A percentile compares a stretch with the other conserved stretches of the same genome.
Evolutionary conservation across 2,329 filamentous ascomycete genomes (phyloP).

Genomic region (Phyllosticta paracitricarpa): DNA sequence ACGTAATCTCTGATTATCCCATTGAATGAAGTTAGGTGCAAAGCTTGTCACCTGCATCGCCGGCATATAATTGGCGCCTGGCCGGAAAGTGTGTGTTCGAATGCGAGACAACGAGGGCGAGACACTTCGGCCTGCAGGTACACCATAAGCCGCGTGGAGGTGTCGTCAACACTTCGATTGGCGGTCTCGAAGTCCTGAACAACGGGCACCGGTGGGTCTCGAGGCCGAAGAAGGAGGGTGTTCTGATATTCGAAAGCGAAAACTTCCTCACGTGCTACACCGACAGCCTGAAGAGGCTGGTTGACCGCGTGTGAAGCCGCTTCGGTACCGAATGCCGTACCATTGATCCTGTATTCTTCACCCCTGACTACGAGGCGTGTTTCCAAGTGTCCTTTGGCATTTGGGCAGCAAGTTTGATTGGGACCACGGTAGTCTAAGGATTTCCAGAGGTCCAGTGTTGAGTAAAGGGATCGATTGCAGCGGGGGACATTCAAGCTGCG

Average conservation of each 20-base stretch:
- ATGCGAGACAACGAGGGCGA: not conserved
- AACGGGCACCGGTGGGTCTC: not conserved
- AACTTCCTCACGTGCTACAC: constrained; percentile 43
- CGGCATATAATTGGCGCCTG: not conserved
- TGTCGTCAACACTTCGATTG: not conserved
- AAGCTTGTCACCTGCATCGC: not conserved
- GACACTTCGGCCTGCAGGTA: constrained; percentile 6
- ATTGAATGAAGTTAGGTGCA: not conserved
- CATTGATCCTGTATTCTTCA: constrained; percentile 48
- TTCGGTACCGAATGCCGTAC: constrained; percentile 30
- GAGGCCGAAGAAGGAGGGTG: not conserved
- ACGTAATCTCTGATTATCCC: constrained; percentile 1
- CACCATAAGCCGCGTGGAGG: constrained; percentile 4
- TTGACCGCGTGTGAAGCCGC: constrained; percentile 30
- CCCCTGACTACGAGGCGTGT: not conserved
- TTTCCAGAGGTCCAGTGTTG: constrained; percentile 18
- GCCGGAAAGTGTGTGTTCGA: not conserved
- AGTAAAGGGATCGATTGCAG: too few species aligned
- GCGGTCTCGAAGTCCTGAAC: constrained; percentile 1
- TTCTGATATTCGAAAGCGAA: constrained; percentile 28
- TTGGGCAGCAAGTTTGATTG: constrained; percentile 17
- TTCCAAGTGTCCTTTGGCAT: constrained; percentile 14
- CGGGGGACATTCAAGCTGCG: too few species aligned
- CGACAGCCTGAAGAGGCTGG: constrained; percentile 41
- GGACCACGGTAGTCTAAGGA: constrained; percentile 16